Evolutionary conservation across 1,139 yeast genomes (phyloP).

Genomic region (Suhomyces wounanorum): DNA sequence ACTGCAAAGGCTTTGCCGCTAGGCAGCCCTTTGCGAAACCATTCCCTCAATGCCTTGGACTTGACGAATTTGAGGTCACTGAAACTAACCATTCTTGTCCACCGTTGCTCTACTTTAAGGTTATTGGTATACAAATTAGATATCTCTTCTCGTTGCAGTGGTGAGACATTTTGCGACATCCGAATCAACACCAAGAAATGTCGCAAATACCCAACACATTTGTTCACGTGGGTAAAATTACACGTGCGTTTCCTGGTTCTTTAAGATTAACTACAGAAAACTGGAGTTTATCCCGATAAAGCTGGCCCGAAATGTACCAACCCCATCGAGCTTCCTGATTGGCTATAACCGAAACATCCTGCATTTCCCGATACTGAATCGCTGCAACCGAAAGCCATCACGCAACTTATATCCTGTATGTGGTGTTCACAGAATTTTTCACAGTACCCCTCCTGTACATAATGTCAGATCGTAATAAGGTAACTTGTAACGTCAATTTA

Average conservation of each 20-base stretch:
- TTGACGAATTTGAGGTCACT: constrained; percentile 39
- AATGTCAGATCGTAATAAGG: not conserved
- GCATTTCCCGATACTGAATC: not conserved
- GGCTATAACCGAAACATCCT: not conserved
- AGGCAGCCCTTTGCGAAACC: constrained; percentile 46
- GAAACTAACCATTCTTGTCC: constrained; percentile 8
- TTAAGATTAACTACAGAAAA: not conserved
- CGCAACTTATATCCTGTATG: constrained; percentile 1
- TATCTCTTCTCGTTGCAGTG: not conserved
- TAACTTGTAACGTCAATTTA: not conserved
- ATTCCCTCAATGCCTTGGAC: constrained; percentile 43
- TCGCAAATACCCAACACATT: not conserved
- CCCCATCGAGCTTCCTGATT: not conserved
- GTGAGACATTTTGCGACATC: not conserved
- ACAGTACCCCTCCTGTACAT: constrained; percentile 2
- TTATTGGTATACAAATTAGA: not conserved
- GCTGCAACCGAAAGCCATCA: not conserved
- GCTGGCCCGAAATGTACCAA: no score
- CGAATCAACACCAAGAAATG: not conserved
- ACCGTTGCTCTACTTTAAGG: not conserved
- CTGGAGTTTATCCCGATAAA: not conserved
- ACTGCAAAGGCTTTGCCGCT: constrained; percentile 57
- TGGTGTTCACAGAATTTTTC: not conserved
- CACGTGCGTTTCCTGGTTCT: not conserved
- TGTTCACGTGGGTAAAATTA: not conserved